Evolutionary conservation across 129 eudicot species (phyloP).

Genomic region (Flaveria linearis): DNA sequence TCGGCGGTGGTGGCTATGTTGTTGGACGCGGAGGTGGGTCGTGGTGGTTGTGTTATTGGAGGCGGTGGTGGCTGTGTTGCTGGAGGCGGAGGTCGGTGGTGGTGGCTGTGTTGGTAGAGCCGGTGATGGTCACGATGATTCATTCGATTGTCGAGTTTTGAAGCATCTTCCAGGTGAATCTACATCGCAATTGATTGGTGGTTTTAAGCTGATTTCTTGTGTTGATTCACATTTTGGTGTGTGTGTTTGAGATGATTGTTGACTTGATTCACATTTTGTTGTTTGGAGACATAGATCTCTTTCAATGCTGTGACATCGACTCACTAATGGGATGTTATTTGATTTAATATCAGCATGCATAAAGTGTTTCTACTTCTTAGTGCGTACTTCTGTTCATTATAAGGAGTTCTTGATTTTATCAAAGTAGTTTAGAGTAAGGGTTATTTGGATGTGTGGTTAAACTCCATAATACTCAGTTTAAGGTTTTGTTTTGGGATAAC

Average conservation of each 20-base stretch:
- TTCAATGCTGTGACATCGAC: not conserved
- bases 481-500: not conserved
- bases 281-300: not conserved
- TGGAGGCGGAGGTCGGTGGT: too few relatives aligned
- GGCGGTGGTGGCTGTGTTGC: too few relatives aligned
- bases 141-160: too few relatives aligned
- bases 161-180: too few relatives aligned
- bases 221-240: not conserved
- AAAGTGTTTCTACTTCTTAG: not conserved
- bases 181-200: too few relatives aligned
- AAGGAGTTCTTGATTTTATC: not conserved
- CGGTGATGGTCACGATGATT: too few relatives aligned
- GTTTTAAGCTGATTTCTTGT: not conserved
- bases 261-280: not conserved
- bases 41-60: too few relatives aligned
- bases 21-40: too few relatives aligned
- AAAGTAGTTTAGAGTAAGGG: not conserved
- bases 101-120: too few relatives aligned
- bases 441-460: slow-evolving; percentile 1
- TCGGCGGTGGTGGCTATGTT: too few relatives aligned
- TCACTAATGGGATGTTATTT: not conserved
- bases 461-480: not conserved
- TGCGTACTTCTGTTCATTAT: not conserved
- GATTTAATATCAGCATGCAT: not conserved
- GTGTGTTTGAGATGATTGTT: not conserved